Evolutionary conservation across 2,329 filamentous ascomycete genomes (phyloP), one percentile per base, ranked within the genome.

Genomic region (Thyridium curvatum): DNA sequence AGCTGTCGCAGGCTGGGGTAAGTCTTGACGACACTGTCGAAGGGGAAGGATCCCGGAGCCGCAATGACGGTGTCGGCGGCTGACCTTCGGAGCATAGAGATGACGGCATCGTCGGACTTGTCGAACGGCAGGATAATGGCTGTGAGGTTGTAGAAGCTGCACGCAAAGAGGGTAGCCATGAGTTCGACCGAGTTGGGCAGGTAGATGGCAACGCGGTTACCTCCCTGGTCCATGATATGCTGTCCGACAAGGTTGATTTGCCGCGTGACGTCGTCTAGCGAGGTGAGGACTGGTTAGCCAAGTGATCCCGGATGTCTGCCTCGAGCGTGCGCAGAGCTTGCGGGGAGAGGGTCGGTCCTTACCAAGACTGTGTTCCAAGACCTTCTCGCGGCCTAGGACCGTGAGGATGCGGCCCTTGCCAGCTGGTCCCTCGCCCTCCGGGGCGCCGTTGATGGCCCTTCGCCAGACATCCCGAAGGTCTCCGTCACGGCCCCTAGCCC

Each of bases 381-480:
- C 71, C 45, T 83, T 79, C 53, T 87, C 77, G 42, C 75, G 82
- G 42, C 90, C 93, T 40, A 87, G 69, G 18, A 94, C 82, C 2
- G 87, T 94, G 58, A 87, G 68, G 43, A 96, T 74, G 52, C 79
- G 80, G 43, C 85, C 86, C 46, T 79, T 80, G 31, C 75, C 75
- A 18, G 66, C 56, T 30, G 75, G 72, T 26, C 81, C 82, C 34
- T 82, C 76, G 29, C 80, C 77, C 40, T 80, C 75, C 13, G 74
- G 63, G 8, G 75, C 67, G 36, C 86, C 87, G 40, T 70, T 71
- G 9, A 82, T 71, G 32, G 80, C 84, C 53, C 77, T 76, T 46
- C 82, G 79, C 93, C 93, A 98, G 41, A 98, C 72, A 61, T 98
- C 91, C 39, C 91, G 77, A 47, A 98, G 68, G 52, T 98, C 91